phyloP scores from a whole-genome alignment of 305 asterid species.

The Andrographis paniculata region DNA sequence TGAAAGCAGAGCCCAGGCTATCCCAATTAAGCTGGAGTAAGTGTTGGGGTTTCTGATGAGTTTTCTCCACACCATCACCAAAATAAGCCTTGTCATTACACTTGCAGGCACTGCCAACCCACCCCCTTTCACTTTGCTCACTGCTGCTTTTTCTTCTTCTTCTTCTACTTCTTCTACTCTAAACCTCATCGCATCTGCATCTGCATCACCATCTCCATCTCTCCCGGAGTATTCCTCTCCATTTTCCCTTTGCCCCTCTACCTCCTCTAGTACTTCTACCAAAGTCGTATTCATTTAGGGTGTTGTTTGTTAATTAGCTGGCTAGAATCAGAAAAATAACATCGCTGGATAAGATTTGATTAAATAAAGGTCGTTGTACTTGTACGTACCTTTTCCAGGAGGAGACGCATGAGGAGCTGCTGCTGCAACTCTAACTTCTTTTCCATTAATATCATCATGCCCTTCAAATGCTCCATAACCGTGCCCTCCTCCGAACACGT shows the following conservation, averaged over 20 bases:
- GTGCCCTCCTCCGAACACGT: constrained; percentile 71
- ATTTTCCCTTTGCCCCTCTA: constrained; percentile 47
- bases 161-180: constrained; percentile 38
- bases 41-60: constrained; percentile 39
- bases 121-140: constrained; percentile 24
- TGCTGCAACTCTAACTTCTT: constrained; percentile 57
- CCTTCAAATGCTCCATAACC: constrained; percentile 46
- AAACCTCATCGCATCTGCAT: constrained; percentile 46
- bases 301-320: no score
- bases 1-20: constrained; percentile 31
- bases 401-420: no score
- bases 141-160: constrained; percentile 35
- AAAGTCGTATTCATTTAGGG: no score
- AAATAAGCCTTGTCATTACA: constrained; percentile 35
- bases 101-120: constrained; percentile 31
- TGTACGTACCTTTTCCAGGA: constrained; percentile 52
- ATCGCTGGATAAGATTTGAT: no score
- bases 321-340: no score
- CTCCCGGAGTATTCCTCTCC: constrained; percentile 45
- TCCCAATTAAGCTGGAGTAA: constrained; percentile 35
- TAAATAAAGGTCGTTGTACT: no score
- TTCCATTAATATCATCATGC: constrained; percentile 27
- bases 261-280: no score
- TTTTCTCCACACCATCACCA: constrained; percentile 38
- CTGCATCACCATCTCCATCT: no score